Conservation (phyloP, 768 basidiomycete genomes). For the Mycena crocata region DNA sequence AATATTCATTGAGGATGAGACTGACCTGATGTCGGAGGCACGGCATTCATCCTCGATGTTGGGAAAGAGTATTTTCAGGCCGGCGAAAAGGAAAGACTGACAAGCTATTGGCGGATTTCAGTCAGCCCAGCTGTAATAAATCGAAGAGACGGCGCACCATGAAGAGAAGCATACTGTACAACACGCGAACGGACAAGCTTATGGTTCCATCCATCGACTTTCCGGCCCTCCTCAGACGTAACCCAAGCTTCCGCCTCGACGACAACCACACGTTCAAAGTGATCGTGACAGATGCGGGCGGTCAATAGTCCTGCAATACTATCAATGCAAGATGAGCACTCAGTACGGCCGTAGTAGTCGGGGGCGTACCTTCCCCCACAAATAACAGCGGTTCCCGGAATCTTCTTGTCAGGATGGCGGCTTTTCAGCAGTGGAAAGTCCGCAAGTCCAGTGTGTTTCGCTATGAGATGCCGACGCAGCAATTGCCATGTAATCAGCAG, state of each 20-base stretch:
- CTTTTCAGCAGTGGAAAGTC: slow-evolving; percentile 8
- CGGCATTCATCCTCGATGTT: slow-evolving; percentile 34
- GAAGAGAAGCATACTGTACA: slow-evolving; percentile 40
- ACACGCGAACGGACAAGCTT: slow-evolving; percentile 34
- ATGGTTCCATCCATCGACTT: slow-evolving; percentile 28
- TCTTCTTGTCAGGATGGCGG: slow-evolving; percentile 8
- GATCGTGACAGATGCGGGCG: slow-evolving; percentile 45
- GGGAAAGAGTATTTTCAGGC: slow-evolving; percentile 29
- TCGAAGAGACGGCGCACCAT: slow-evolving; percentile 22
- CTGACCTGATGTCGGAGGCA: slow-evolving; percentile 20
- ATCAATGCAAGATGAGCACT: background rate
- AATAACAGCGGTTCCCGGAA: too few relatives aligned
- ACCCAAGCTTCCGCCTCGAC: slow-evolving; percentile 47
- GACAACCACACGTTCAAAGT: too few relatives aligned
- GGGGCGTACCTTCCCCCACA: slow-evolving; percentile 27
- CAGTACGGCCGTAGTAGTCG: background rate
- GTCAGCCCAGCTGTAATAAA: too few relatives aligned
- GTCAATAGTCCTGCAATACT: slow-evolving; percentile 46
- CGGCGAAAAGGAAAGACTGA: slow-evolving; percentile 24
- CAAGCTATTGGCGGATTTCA: too few relatives aligned
- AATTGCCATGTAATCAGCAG: slow-evolving; percentile 12
- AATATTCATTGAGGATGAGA: background rate
- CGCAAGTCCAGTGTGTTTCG: background rate
- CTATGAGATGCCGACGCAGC: slow-evolving; percentile 20
- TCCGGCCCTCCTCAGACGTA: too few relatives aligned